Evolutionary conservation across 2,329 filamentous ascomycete genomes (phyloP), one percentile per base, ranked within the genome.

Genomic region (Fusarium newnesense): DNA sequence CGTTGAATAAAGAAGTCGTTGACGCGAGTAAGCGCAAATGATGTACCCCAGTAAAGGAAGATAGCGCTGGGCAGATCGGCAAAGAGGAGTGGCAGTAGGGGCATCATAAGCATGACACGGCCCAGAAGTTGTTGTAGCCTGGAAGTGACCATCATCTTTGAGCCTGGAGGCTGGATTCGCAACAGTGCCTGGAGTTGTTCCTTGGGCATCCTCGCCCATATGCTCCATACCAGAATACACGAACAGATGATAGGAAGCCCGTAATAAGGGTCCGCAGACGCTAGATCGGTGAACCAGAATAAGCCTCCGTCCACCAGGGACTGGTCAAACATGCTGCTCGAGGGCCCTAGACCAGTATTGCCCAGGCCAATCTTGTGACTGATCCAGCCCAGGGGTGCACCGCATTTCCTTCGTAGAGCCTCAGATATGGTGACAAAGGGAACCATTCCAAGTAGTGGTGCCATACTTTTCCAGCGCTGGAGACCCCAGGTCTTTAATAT

Each of bases 261-360:
- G 63, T 84, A 81, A 63, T 85, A 85, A 2, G 89, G 87, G 67
- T 90, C 89, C 37, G 85, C 80, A 36, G 77, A 84, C 11, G 85
- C 86, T 30, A 90, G 83, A 71, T 90, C 85, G 5, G 83, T 80
- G 74, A 90, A 89, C 88, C 88, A 90, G 21, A 90, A 80, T 44
- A 82, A 84, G 32, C 88, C 88, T 9, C 86, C 88, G 1, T 85
- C 81, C 2, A 81, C 75, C n/a, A 90, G 75, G 2, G 83, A 81
- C 7, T 82, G 79, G 47, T 87, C 79, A 42, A 80, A 72, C 60
- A 80, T 70, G 63, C 69, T 69, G 59, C 74, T 72, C 26, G 78
- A 67, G 8, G 75, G 72, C 18, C 77, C 77, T 5, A 80, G 42
- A 32, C 73, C 69, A n/a, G 73, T 62, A 34, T 69, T 72, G 26